Conservation (phyloP, 345 rosid genomes). For the Bretschneidera sinensis region DNA sequence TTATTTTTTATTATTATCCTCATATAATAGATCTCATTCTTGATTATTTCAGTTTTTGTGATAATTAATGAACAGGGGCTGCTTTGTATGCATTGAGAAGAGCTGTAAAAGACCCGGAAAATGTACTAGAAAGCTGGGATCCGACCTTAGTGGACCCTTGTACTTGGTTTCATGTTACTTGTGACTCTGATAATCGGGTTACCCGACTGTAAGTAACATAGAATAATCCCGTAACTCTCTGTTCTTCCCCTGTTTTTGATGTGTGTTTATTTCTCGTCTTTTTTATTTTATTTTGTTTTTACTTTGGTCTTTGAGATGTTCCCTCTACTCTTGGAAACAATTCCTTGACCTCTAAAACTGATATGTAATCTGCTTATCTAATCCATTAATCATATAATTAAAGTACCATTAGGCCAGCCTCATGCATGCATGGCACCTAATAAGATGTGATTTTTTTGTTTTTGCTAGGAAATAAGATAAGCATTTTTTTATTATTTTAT, state of each 20-base stretch:
- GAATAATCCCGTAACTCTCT: not conserved
- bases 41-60: not conserved
- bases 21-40: too few species aligned
- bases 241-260: not conserved
- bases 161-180: conserved; percentile 78
- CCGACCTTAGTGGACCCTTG: conserved; percentile 75
- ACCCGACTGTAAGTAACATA: conserved; percentile 51
- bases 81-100: conserved; percentile 60
- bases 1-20: too few species aligned
- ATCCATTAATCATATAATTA: too few species aligned
- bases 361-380: too few species aligned
- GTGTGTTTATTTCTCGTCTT: not conserved
- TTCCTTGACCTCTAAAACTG: too few species aligned
- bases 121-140: conserved; percentile 70
- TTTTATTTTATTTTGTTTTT: too few species aligned
- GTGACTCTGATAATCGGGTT: conserved; percentile 52
- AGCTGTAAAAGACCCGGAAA: conserved; percentile 60
- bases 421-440: too few species aligned
- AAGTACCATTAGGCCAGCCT: too few species aligned
- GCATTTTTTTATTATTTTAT: too few species aligned
- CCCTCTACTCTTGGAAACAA: too few species aligned
- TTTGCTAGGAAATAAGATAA: too few species aligned
- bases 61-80: conserved; percentile 41
- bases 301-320: too few species aligned
- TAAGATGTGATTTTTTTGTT: not conserved